Base-by-base conservation (phyloP, 805 yeast genomes). In the Saccharomyces jurei region DNA sequence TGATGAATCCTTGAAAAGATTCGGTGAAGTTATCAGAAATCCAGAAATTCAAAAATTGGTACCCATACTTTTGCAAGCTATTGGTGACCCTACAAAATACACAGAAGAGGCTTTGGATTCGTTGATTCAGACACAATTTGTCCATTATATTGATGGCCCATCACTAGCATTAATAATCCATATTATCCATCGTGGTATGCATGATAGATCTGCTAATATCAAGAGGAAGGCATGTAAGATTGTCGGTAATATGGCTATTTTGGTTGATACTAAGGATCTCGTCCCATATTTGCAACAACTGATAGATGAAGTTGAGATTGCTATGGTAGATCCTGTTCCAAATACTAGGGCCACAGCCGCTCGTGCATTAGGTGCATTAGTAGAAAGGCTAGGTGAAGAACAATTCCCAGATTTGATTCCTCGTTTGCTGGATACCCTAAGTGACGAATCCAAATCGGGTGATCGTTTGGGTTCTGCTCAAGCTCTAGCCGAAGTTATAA, bases 321-420 rank as follows among this genome's bases (percentile, higher is more conserved):
- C 98, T 5, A 92, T 94, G 96, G 97, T 95, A 51, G 99, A 94
- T 63, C 99, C 99, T 1, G 99, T 94, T 52, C 96, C 98, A 31
- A 88, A 84, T 46, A 94, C 99, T 0, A 83, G 98, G 69, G 95
- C 98, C 1, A 94, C 97, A 22, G 98, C 98, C 26, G 91, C 97
- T 22, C 83, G 97, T 72, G 99, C 99, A 0, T 74, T 94, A 51
- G 99, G 99, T 61, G 89, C 97, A 0, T 77, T 94, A 58, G 97
- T 95, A 50, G 98, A 94, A 69, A 92, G 91, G 68, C 77, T 94
- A 46, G 99, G 99, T 54, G 99, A 94, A 72, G 96, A 89, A 49
- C 85, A 82, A 61, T 91, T 94, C 89, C 97, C 99, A 36, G 87
- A 81, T 44, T 82, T 94, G 68, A 87, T 94, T 61, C 88, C 95